Conservation (phyloP, 257 asterid genomes). For the Nicotiana knightiana region DNA sequence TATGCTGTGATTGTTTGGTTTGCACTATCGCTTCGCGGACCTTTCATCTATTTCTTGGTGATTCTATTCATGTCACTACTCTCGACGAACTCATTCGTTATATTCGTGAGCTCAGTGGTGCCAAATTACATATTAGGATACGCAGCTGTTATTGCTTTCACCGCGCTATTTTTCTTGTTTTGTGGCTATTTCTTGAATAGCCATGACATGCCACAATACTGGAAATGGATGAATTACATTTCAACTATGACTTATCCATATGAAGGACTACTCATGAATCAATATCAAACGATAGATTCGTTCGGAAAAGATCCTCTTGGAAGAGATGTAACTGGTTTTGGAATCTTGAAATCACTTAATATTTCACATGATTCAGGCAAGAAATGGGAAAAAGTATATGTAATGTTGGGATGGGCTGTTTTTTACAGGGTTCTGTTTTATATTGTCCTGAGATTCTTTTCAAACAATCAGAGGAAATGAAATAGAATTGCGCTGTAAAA, state of each 20-base stretch:
- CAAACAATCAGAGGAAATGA: constrained; percentile 57
- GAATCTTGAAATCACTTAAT: constrained; percentile 44
- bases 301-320: constrained; percentile 35
- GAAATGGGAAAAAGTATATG: constrained; percentile 59
- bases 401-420: constrained; percentile 70
- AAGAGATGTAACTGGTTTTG: constrained; percentile 27
- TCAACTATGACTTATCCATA: constrained; percentile 86
- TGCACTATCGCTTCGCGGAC: constrained; percentile 48
- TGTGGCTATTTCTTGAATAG: constrained; percentile 63
- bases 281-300: constrained; percentile 35
- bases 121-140: constrained; percentile 87
- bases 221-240: constrained; percentile 84
- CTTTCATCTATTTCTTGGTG: constrained; percentile 48
- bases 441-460: constrained; percentile 68
- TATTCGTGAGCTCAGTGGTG: constrained; percentile 70
- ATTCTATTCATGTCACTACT: constrained; percentile 53
- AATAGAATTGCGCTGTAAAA: constrained; percentile 13
- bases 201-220: constrained; percentile 49
- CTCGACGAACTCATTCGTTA: constrained; percentile 83
- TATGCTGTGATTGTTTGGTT: constrained; percentile 73
- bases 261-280: constrained; percentile 74
- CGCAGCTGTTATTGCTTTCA: constrained; percentile 87
- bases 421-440: constrained; percentile 62
- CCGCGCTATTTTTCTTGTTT: constrained; percentile 72
- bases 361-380: constrained; percentile 26